These are phyloP conservation scores for Boletales sp. DNA, from an alignment of 768 basidiomycete species.

Conservation along the genomic window DNA sequence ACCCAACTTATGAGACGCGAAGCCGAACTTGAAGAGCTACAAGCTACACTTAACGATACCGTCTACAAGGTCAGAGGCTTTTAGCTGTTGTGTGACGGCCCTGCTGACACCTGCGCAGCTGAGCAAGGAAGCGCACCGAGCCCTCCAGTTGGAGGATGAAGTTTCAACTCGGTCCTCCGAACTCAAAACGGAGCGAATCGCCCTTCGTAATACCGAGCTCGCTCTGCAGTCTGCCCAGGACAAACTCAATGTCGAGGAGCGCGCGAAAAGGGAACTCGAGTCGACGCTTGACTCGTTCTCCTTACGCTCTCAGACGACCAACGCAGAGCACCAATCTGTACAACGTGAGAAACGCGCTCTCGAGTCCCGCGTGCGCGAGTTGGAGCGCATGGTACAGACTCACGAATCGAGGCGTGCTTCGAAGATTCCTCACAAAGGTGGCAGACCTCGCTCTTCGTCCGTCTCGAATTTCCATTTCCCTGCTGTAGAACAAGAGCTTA, in stretches of 20 bases:
- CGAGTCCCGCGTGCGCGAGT: slow-evolving; percentile 55
- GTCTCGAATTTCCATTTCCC: slow-evolving; percentile 48
- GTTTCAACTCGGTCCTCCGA: slow-evolving; percentile 50
- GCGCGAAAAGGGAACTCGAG: slow-evolving; percentile 52
- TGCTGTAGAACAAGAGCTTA: slow-evolving; percentile 54
- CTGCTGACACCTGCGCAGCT: slow-evolving; percentile 38
- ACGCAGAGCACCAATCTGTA: slow-evolving; percentile 40
- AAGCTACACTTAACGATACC: slow-evolving; percentile 32
- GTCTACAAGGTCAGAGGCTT: slow-evolving; percentile 32
- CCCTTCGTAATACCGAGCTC: slow-evolving; percentile 48
- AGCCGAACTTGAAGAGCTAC: slow-evolving; percentile 34
- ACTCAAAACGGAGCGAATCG: slow-evolving; percentile 51
- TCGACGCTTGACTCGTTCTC: slow-evolving; percentile 53
- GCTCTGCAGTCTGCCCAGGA: slow-evolving; percentile 47
- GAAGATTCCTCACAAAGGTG: slow-evolving; percentile 32
- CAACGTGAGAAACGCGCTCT: slow-evolving; percentile 57
- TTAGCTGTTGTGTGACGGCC: neutral
- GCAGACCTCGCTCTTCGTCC: slow-evolving; percentile 58
- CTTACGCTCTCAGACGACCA: slow-evolving; percentile 46
- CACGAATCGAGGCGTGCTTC: slow-evolving; percentile 31
- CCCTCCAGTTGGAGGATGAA: slow-evolving; percentile 50
- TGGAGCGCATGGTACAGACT: slow-evolving; percentile 43
- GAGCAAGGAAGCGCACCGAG: slow-evolving; percentile 52
- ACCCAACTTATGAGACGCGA: slow-evolving; percentile 35
- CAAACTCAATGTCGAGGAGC: slow-evolving; percentile 48